Evolutionary conservation across 768 basidiomycete species (phyloP), one percentile per base, ranked within the genome.

Genomic region (Polyporus arcularius): DNA sequence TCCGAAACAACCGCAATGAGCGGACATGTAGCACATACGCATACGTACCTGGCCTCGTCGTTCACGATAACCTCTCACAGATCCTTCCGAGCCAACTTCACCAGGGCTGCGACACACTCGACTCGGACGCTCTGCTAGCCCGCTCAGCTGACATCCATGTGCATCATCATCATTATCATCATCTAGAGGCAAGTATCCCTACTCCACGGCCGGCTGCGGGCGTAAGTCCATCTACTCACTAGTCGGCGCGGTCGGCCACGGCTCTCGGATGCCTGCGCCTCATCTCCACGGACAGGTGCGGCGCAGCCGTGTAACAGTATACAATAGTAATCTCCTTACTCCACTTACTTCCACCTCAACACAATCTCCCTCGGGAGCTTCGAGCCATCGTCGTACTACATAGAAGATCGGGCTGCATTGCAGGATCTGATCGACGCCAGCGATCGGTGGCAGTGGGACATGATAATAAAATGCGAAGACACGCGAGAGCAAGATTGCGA

Each of bases 261-360:
- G 21, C 21, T 26, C 21, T 26, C 21, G 21, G 21, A 26, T 96
- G 98, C 73, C 77, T 99, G 30, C 81, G 92, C 16, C 74, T 99
- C 57, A 99, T 99, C 64, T 90, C 94, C 46, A 98, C 98, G 96
- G 96, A 99, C 64, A 96, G 97, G n/a, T 94, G 90, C 70, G 93
- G 94, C 10, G 94, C 92, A 39, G 94, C 96, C 70, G 91, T 95
- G 2, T 26, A 26, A 26, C 21, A 26, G 21, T 26, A 26, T 26
- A 26, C n/a, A n/a, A 26, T 26, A 26, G 21, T 2, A 26, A 26
- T 26, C 21, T 26, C 1, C 21, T 26, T 26, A 26, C 21, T 26
- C 21, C 21, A 26, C 21, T 26, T 96, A 96, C 71, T 94, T 96
- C 64, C 94, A 96, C 72, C 76, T 95, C 55, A 95, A 95, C 71